Percentiles rank a stretch among this genome's conserved stretches.
phyloP scores from a whole-genome alignment of 306 rosid species.

The Fragaria nilgerrensis region DNA sequence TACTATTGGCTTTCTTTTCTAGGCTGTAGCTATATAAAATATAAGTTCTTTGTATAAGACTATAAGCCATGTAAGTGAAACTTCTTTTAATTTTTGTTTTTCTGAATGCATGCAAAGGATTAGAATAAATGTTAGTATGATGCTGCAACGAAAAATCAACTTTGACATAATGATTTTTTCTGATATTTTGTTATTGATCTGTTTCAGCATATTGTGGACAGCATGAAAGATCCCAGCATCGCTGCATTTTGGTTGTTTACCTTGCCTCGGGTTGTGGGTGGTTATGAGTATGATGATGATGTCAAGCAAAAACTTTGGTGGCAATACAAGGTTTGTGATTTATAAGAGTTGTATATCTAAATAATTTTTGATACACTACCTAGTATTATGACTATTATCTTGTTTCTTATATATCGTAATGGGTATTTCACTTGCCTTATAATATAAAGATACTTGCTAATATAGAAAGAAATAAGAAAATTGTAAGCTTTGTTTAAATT shows the following conservation, averaged over 20 bases:
- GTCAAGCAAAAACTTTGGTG: conserved; percentile 88
- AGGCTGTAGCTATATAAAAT: not conserved
- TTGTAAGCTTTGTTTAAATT: not conserved
- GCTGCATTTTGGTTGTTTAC: conserved; percentile 95
- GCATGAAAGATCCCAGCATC: conserved; percentile 95
- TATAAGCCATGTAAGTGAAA: not conserved
- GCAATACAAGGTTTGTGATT: conserved; percentile 74
- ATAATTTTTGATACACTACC: not conserved
- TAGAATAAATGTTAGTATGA: not conserved
- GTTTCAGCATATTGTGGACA: conserved; percentile 77
- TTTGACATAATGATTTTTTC: conserved; percentile 27
- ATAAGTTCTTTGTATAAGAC: not conserved
- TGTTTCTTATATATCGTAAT: not conserved
- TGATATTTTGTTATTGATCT: conserved; percentile 26
- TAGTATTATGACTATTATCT: not conserved
- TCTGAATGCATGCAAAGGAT: conserved; percentile 3
- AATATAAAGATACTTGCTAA: not conserved
- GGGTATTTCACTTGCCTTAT: not conserved
- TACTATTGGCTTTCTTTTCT: not conserved
- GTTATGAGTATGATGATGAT: conserved; percentile 72
- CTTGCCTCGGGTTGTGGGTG: conserved; percentile 86
- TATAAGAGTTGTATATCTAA: not conserved
- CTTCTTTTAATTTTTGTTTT: not conserved
- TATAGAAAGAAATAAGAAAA: not conserved
- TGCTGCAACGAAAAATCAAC: not conserved